Evolutionary conservation across 305 asterid species (phyloP), one percentile per base, ranked within the genome.

Genomic region (Solanum hybrid): DNA sequence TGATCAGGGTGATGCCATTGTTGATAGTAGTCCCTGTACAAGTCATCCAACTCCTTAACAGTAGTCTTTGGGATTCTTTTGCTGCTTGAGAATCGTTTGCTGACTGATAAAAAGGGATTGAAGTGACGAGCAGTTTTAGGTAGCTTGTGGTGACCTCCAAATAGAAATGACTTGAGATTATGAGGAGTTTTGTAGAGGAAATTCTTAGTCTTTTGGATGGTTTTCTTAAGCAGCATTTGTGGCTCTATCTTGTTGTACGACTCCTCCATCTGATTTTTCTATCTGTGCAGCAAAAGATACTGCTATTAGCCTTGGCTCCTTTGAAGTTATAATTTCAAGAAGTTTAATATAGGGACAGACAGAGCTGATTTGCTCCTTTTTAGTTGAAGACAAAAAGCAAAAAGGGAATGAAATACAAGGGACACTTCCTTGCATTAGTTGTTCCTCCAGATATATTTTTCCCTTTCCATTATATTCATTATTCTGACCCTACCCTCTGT

Each of bases 171-270:
- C 76, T 92, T 94, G 92, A 95, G 93, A 77, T 92, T 94, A 67
- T 81, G 93, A 89, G 93, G 83, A n/a, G 96, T 89, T 69, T 86
- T 92, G 87, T 89, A 89, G 69, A 94, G 81, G 92, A 93, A 89
- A 73, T 89, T 91, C 79, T 94, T 94, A 86, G 97, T 93, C 86
- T 88, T 94, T 89, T 92, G 31, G 22, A 94, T 88, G 85, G 96
- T 91, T 92, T 91, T 90, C 90, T 91, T 92, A 51, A 93, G 91
- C 86, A 95, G 91, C 93, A 91, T 91, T 91, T 93, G 91, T 85
- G 88, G 88, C 34, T 85, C 88, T 57, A 57, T 85, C 77, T 85
- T 84, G 28, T 84, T 46, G 87, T 51, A 84, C 20, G 34, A 84
- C 75, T 51, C 75, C 18, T 51, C 87, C 87, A 84, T 84, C 40